phyloP scores from a whole-genome alignment of 768 basidiomycete species.

The Leucosporidium scottii region DNA sequence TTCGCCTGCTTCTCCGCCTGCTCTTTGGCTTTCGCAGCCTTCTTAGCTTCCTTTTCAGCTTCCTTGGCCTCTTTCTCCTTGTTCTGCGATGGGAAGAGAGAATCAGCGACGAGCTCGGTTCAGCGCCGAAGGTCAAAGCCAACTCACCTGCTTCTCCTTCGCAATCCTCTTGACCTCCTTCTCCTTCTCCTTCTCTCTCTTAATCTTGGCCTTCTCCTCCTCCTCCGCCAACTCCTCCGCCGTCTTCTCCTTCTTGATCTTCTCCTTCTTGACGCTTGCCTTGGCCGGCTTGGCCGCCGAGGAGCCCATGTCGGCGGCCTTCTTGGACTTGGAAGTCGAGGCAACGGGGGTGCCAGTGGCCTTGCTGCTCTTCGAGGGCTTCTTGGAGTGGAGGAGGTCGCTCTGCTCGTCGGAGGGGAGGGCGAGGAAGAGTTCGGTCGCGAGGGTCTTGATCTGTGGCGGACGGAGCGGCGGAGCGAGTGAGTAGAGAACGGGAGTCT shows the following conservation, averaged over 20 bases:
- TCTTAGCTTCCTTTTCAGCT: slow-evolving; percentile 47
- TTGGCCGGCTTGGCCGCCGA: slow-evolving; percentile 29
- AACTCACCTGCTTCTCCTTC: slow-evolving; percentile 23
- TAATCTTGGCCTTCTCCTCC: slow-evolving; percentile 22
- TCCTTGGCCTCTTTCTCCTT: slow-evolving; percentile 47
- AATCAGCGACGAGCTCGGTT: not conserved
- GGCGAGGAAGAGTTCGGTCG: slow-evolving; percentile 53
- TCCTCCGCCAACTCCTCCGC: slow-evolving; percentile 18
- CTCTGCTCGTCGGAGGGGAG: slow-evolving; percentile 56
- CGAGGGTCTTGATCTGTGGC: slow-evolving; percentile 23
- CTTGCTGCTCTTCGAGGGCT: not conserved
- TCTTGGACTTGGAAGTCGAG: slow-evolving; percentile 1
- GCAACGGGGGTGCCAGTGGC: not conserved
- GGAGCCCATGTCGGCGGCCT: not conserved
- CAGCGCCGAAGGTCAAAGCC: not conserved
- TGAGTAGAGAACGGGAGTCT: slow-evolving; percentile 54
- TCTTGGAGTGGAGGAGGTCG: slow-evolving; percentile 41
- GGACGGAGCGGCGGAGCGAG: not conserved
- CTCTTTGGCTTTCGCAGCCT: slow-evolving; percentile 40
- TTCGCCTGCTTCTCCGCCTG: slow-evolving; percentile 47
- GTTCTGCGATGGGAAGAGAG: not conserved
- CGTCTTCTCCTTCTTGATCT: slow-evolving; percentile 18
- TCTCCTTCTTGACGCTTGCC: not conserved
- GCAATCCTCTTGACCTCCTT: slow-evolving; percentile 27
- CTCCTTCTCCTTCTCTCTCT: slow-evolving; percentile 30